Evolutionary conservation across 129 eudicot species (phyloP), one percentile per base, ranked within the genome.

Genomic region (Ambrosia artemisiifolia): DNA sequence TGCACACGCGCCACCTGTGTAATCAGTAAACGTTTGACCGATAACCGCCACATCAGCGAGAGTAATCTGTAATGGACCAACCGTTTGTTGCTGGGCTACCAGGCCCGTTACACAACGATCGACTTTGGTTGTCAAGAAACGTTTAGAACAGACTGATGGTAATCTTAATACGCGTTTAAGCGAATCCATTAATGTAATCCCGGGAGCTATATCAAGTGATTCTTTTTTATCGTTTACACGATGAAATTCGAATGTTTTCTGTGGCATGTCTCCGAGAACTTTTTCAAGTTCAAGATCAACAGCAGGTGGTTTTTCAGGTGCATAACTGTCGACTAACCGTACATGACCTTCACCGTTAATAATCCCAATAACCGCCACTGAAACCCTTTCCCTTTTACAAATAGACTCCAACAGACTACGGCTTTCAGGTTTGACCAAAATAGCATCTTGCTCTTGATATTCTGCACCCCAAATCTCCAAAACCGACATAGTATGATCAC

Each of bases 401-500:
- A 93, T 84, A 2, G 91, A 84, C 76, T 90, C 85, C 76, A 93
- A 67, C 2, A 90, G 79, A 33, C 49, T 77, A n/a, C 85, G 87
- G 65, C 89, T 93, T 79, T 90, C 83, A 1, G 89, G 87, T 72
- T 86, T 87, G 77, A 93, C 93, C 79, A 93, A 70, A 62, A 93
- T 93, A 14, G 98, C 98, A 84, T 93, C 98, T 74, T 93, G 98
- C 77, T 90, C 96, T 61, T 93, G 96, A 76, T 93, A 93, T 69
- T 93, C 95, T 0, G 96, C 98, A 64, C 98, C 98, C 98, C 96
- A 93, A 66, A 93, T 93, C 81, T 93, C 98, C 91, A 93, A 81
- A 12, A 90, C 82, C 2, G 98, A 93, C 98, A 93, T 93, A 0
- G 96, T 93, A 50, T 90, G 86, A 54, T 93, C 98, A 68, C 96